Percentiles rank a stretch among this genome's conserved stretches.
These are phyloP conservation scores for Wickerhamiella domercqiae DNA, from an alignment of 805 yeast genomes.

Conservation along the genomic window DNA sequence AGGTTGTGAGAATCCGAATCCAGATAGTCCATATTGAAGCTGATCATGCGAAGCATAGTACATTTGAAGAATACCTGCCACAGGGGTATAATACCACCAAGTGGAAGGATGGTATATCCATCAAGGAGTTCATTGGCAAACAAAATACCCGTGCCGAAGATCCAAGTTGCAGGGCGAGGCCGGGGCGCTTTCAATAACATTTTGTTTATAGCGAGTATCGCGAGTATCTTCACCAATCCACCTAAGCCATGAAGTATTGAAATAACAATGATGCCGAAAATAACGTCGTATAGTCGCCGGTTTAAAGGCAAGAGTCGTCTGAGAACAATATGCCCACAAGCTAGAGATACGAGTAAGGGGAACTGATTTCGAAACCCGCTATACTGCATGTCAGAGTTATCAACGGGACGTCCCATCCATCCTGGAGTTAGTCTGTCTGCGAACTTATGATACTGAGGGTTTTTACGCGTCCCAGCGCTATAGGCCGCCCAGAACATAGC, in stretches of 20 bases:
- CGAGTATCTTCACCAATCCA: slow-evolving; percentile 43
- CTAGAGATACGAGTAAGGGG: slow-evolving; percentile 40
- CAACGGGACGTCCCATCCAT: slow-evolving; percentile 72
- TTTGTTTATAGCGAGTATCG: slow-evolving; percentile 43
- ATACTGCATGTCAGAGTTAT: slow-evolving; percentile 84
- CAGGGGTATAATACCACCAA: slow-evolving; percentile 64
- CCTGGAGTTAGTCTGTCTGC: slow-evolving; percentile 54
- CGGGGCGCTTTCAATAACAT: neutral
- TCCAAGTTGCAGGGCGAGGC: slow-evolving; percentile 40
- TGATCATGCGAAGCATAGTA: slow-evolving; percentile 66
- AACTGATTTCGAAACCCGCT: slow-evolving; percentile 74
- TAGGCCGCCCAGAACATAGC: slow-evolving; percentile 68
- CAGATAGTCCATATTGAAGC: slow-evolving; percentile 62
- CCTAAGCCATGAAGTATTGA: slow-evolving; percentile 61
- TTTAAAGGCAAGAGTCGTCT: slow-evolving; percentile 27
- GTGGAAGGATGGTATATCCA: slow-evolving; percentile 34
- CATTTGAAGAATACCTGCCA: slow-evolving; percentile 97
- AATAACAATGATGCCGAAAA: slow-evolving; percentile 54
- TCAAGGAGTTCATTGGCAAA: slow-evolving; percentile 63
- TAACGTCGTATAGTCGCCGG: slow-evolving; percentile 51
- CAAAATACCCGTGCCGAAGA: slow-evolving; percentile 60
- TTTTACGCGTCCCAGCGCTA: slow-evolving; percentile 36
- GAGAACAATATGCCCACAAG: slow-evolving; percentile 37
- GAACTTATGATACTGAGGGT: slow-evolving; percentile 55
- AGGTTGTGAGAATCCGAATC: slow-evolving; percentile 12